A percentile compares a stretch with the other conserved stretches of the same genome.
Conservation (phyloP, 1,139 yeast species). For the Pichia sp. region DNA sequence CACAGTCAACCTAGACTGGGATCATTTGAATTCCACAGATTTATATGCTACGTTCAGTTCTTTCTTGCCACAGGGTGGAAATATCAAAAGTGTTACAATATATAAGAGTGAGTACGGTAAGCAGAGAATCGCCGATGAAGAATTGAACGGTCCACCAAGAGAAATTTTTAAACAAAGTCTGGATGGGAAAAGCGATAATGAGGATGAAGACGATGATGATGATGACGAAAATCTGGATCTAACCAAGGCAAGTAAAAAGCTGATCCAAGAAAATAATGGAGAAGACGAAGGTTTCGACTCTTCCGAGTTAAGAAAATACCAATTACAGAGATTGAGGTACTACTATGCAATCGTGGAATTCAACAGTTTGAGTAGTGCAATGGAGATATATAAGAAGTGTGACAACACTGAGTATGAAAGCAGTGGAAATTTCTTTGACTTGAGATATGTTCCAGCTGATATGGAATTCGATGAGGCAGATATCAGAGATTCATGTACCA, state of each 20-base stretch:
- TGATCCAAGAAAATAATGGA: slow-evolving; percentile 63
- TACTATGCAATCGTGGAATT: slow-evolving; percentile 92
- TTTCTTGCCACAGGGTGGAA: slow-evolving; percentile 76
- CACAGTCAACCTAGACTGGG: slow-evolving; percentile 97
- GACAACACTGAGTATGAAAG: slow-evolving; percentile 97
- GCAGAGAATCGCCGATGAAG: slow-evolving; percentile 87
- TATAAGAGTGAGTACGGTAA: slow-evolving; percentile 94
- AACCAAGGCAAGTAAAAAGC: slow-evolving; percentile 55
- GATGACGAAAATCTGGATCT: slow-evolving; percentile 45
- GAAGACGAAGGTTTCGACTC: slow-evolving; percentile 65
- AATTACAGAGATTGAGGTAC: slow-evolving; percentile 80
- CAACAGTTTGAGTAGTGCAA: slow-evolving; percentile 69
- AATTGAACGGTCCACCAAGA: slow-evolving; percentile 86
- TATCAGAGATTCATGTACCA: slow-evolving; percentile 67
- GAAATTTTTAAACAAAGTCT: slow-evolving; percentile 58
- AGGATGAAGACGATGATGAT: slow-evolving; percentile 23
- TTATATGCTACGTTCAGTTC: slow-evolving; percentile 85
- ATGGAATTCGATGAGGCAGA: slow-evolving; percentile 73
- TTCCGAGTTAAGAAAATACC: slow-evolving; percentile 52
- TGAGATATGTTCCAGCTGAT: slow-evolving; percentile 88
- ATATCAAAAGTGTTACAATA: slow-evolving; percentile 66
- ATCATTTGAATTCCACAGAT: slow-evolving; percentile 79
- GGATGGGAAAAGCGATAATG: slow-evolving; percentile 8
- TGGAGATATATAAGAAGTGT: slow-evolving; percentile 73
- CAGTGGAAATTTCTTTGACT: slow-evolving; percentile 89